Evolutionary conservation across 2,329 filamentous ascomycete genomes (phyloP), one percentile per base, ranked within the genome.

Genomic region (Eutypella sp.): DNA sequence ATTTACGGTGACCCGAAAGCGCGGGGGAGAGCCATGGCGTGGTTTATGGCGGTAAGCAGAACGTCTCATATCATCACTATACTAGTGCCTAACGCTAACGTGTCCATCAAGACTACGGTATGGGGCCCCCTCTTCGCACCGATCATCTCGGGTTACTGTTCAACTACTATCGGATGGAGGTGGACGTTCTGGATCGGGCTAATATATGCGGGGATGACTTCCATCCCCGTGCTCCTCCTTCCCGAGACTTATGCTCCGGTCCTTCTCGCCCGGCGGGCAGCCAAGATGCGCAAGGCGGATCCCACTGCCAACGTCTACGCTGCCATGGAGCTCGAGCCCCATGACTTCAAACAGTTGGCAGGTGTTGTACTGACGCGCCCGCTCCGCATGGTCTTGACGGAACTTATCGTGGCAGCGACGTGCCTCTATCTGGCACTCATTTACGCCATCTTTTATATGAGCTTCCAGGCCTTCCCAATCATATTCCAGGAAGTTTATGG

Each of bases 401-500:
- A 93, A 59, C 82, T 84, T 41, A 85, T 92, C 41, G 85, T 92
- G 7, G 72, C 82, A 20, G 84, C 81, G 41, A 80, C 78, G 1
- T 89, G 83, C 62, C 60, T 79, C 58, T 91, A 89, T 63, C 71
- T 90, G 10, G 81, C 87, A 27, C 71, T 91, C 23, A 75, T 82
- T 27, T 91, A 89, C 59, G 76, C 71, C 41, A 76, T 79, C 53
- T 78, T 79, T 58, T 79, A 79, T 71, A 87, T 91, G 67, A 89
- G 82, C 59, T 89, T 92, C 56, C 81, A 89, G 61, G 84, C 85
- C 2, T 91, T 84, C 61, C 82, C 82, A 2, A 73, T 84, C 48
- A 85, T 89, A 51, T 91, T 88, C 62, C 69, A 76, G 51, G 60
- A 67, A 20, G 60, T 82, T 4, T 89, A 89, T 62, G 68, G 70